phyloP scores from a whole-genome alignment of 495 filamentous ascomycete genomes.

The Aspergillus incahuasiensis region DNA sequence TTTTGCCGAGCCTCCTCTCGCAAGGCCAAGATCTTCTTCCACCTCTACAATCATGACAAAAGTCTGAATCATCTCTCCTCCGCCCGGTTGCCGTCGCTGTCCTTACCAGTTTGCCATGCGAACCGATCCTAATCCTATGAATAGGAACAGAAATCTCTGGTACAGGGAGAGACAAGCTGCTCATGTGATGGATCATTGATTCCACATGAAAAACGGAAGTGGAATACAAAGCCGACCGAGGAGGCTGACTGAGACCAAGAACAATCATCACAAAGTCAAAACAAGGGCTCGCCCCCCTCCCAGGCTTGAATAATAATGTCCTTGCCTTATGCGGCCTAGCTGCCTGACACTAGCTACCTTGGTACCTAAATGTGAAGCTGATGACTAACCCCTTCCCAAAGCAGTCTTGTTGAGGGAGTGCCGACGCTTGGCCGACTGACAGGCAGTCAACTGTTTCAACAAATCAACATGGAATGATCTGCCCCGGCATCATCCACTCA shows the following conservation, averaged over 20 bases:
- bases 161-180: neutral
- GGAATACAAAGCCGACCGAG: neutral
- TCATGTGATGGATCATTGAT: slow-evolving; percentile 2
- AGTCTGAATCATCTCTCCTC: neutral
- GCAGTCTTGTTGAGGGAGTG: slow-evolving; percentile 13
- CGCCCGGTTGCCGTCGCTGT: neutral
- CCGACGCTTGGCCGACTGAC: neutral
- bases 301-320: neutral
- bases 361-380: no score
- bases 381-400: slow-evolving; percentile 2
- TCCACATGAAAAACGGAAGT: neutral
- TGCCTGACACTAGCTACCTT: neutral
- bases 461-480: neutral
- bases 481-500: neutral
- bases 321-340: neutral
- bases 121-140: neutral
- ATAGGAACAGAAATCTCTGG: neutral
- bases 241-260: neutral
- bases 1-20: neutral
- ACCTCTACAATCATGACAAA: neutral
- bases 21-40: no score
- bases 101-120: neutral
- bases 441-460: neutral
- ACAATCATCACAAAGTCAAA: neutral
- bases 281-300: no score